These are phyloP conservation scores for Paecilomyces formosus DNA, from an alignment of 2,329 filamentous ascomycete species.

Conservation along the genomic window DNA sequence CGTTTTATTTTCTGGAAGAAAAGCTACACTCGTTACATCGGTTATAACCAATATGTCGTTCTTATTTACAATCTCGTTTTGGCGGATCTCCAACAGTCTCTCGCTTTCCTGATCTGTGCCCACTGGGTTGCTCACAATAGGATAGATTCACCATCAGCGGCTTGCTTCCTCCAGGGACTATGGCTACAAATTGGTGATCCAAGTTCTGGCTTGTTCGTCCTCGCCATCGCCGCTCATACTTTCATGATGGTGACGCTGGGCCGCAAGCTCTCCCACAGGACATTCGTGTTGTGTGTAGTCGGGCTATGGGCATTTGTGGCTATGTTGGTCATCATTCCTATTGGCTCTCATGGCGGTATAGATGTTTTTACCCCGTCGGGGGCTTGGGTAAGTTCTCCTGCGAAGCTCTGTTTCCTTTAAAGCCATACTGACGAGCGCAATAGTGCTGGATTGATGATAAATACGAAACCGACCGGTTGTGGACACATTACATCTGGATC, in stretches of 20 bases:
- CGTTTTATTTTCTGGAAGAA: conserved; percentile 45
- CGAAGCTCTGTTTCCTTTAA: background rate
- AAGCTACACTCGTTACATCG: conserved; percentile 42
- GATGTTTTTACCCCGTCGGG: conserved; percentile 42
- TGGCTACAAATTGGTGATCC: conserved; percentile 48
- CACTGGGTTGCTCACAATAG: conserved; percentile 40
- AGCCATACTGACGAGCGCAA: conserved; percentile 5
- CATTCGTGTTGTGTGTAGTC: conserved; percentile 38
- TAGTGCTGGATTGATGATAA: conserved; percentile 45
- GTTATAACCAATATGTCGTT: conserved; percentile 47
- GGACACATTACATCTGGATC: conserved; percentile 49
- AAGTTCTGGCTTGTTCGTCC: conserved; percentile 45
- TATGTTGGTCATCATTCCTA: conserved; percentile 41
- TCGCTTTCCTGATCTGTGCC: conserved; percentile 39
- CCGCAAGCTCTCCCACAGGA: conserved; percentile 37
- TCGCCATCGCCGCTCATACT: conserved; percentile 49
- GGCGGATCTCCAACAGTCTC: conserved; percentile 43
- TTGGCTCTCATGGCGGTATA: conserved; percentile 33
- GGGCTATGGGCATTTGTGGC: conserved; percentile 41
- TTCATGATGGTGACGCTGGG: conserved; percentile 43
- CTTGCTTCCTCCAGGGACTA: conserved; percentile 45
- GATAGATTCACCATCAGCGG: conserved; percentile 36
- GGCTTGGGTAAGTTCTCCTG: conserved; percentile 39
- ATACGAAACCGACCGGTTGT: conserved; percentile 40
- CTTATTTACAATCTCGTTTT: conserved; percentile 46